phyloP scores from a whole-genome alignment of 805 yeast genomes.

The Candida germanica region DNA sequence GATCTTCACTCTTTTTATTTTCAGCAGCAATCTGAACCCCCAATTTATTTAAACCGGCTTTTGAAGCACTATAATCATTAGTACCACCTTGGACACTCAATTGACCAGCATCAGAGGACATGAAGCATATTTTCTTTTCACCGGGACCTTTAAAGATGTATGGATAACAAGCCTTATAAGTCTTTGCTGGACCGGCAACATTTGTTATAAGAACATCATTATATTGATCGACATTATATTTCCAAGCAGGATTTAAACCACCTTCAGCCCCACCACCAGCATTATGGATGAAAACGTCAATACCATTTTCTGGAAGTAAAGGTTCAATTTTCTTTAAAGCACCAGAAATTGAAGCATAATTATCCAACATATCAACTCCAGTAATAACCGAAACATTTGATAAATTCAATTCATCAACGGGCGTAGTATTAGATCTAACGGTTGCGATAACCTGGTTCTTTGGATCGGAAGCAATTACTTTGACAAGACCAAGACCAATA shows the following conservation, averaged over 20 bases:
- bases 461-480: conserved; percentile 19
- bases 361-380: conserved; percentile 6
- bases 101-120: conserved; percentile 18
- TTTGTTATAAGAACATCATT: conserved; percentile 3
- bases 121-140: conserved; percentile 19
- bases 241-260: background rate
- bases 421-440: conserved; percentile 26
- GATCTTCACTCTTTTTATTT: conserved; percentile 16
- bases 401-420: conserved; percentile 5
- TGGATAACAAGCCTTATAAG: conserved; percentile 10
- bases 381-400: conserved; percentile 7
- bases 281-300: conserved; percentile 34
- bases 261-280: conserved; percentile 22
- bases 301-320: conserved; percentile 10
- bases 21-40: conserved; percentile 24
- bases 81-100: conserved; percentile 1
- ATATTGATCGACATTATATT: conserved; percentile 8
- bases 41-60: conserved; percentile 33
- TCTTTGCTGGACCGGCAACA: conserved; percentile 12
- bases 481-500: conserved; percentile 32
- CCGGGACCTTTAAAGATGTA: conserved; percentile 9
- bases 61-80: conserved; percentile 33
- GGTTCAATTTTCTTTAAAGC: conserved; percentile 8
- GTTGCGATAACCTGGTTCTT: conserved; percentile 38
- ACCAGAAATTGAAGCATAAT: conserved; percentile 3